Evolutionary conservation across 306 rosid genomes (phyloP).

Genomic region (Rubus idaeus): DNA sequence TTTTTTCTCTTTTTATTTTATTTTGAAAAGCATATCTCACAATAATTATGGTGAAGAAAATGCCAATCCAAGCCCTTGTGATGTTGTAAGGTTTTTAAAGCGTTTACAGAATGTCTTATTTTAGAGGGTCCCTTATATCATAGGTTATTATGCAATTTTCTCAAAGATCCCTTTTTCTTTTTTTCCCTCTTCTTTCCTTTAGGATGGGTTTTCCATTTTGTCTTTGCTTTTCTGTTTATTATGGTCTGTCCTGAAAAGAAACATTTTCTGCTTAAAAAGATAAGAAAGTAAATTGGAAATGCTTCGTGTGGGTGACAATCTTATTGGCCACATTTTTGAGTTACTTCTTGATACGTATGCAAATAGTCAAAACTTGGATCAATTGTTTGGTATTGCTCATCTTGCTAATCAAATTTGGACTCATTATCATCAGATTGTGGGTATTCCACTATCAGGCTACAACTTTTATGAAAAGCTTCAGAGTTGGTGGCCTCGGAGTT

Average conservation of each 20-base stretch:
- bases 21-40: background rate
- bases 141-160: background rate
- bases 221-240: background rate
- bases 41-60: too few relatives aligned
- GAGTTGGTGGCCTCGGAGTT: conserved; percentile 14
- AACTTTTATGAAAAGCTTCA: conserved; percentile 18
- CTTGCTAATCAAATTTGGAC: conserved; percentile 29
- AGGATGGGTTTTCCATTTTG: background rate
- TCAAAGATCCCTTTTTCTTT: background rate
- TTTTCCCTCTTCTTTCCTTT: background rate
- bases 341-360: conserved; percentile 5
- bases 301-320: conserved; percentile 1
- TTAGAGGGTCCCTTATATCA: background rate
- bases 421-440: conserved; percentile 31
- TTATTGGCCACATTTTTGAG: conserved; percentile 4
- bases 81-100: background rate
- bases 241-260: background rate
- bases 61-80: too few relatives aligned
- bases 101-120: background rate
- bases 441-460: conserved; percentile 22
- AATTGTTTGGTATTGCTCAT: conserved; percentile 3
- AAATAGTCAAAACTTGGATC: conserved; percentile 15
- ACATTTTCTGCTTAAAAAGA: background rate
- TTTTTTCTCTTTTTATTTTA: too few relatives aligned
- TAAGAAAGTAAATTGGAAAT: background rate